Percentiles rank a stretch among this genome's conserved stretches.
These are phyloP conservation scores for Lactarius quietus DNA, from an alignment of 768 basidiomycete genomes.

Conservation along the genomic window DNA sequence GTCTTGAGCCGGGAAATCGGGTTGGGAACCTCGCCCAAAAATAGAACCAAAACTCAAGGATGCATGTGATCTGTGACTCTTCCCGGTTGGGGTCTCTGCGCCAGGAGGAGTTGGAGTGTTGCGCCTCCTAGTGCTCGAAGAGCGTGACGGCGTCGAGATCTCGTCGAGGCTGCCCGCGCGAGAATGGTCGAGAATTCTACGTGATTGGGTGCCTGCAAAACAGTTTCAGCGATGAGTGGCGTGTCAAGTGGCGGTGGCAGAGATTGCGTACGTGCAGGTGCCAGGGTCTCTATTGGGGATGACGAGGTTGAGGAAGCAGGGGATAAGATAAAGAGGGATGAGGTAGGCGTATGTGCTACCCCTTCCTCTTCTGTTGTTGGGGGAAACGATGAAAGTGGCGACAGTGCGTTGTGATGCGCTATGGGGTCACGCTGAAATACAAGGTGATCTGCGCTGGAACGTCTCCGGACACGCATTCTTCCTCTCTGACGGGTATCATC, in stretches of 20 bases:
- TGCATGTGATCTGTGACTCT: not conserved
- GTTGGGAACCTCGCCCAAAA: constrained; percentile 14
- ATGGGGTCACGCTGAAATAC: constrained; percentile 33
- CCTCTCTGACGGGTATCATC: constrained; percentile 25
- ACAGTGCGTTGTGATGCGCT: constrained; percentile 31
- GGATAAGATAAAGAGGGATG: constrained; percentile 2
- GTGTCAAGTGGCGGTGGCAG: not conserved
- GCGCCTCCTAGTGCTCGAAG: constrained; percentile 1
- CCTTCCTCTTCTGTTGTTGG: constrained; percentile 15
- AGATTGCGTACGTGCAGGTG: constrained; percentile 3
- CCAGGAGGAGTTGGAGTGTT: not conserved
- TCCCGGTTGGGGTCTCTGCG: not conserved
- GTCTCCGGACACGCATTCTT: constrained; percentile 28
- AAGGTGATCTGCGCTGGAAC: constrained; percentile 35
- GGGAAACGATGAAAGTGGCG: constrained; percentile 33
- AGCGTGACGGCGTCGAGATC: not conserved
- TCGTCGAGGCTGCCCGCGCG: constrained; percentile 1
- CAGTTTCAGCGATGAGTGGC: not conserved
- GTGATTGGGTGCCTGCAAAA: not conserved
- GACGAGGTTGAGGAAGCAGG: constrained; percentile 6
- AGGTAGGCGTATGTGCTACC: not conserved
- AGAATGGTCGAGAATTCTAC: not conserved
- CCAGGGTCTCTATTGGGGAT: not conserved
- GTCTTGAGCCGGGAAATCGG: constrained; percentile 2
- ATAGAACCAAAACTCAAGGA: constrained; percentile 13